These are phyloP conservation scores for Physaria fendleri DNA, from an alignment of 345 rosid genomes.

Conservation along the genomic window DNA sequence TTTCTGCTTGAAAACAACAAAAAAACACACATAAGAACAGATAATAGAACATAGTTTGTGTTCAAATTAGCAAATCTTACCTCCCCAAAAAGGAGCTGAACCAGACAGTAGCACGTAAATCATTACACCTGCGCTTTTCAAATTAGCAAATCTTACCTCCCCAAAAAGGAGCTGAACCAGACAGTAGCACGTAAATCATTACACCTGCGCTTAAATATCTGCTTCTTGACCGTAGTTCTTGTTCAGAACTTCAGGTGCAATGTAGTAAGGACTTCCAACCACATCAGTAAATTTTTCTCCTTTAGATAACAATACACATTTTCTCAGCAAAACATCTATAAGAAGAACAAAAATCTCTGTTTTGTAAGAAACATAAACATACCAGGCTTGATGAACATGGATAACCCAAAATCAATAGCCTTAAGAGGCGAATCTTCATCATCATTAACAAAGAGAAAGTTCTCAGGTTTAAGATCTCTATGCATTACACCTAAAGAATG, in stretches of 20 bases:
- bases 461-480: conserved; percentile 85
- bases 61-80: conserved; percentile 31
- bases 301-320: conserved; percentile 23
- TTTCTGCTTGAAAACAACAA: conserved; percentile 33
- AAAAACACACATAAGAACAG: neutral
- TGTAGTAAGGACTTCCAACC: conserved; percentile 91
- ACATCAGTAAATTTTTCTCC: conserved; percentile 71
- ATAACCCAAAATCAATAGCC: conserved; percentile 84
- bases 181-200: conserved; percentile 66
- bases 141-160: conserved; percentile 76
- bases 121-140: conserved; percentile 95
- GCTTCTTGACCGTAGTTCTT: conserved; percentile 74
- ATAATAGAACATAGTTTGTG: neutral
- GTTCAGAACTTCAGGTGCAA: conserved; percentile 76
- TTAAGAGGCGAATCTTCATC: conserved; percentile 69
- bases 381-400: conserved; percentile 76
- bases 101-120: conserved; percentile 75
- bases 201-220: conserved; percentile 96
- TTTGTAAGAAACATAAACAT: conserved; percentile 30
- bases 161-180: conserved; percentile 96
- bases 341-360: neutral
- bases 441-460: conserved; percentile 60
- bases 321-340: conserved; percentile 5
- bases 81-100: conserved; percentile 94
- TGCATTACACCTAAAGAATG: conserved; percentile 84